Evolutionary conservation across 345 rosid species (phyloP).

Genomic region (Cardamine occulta): DNA sequence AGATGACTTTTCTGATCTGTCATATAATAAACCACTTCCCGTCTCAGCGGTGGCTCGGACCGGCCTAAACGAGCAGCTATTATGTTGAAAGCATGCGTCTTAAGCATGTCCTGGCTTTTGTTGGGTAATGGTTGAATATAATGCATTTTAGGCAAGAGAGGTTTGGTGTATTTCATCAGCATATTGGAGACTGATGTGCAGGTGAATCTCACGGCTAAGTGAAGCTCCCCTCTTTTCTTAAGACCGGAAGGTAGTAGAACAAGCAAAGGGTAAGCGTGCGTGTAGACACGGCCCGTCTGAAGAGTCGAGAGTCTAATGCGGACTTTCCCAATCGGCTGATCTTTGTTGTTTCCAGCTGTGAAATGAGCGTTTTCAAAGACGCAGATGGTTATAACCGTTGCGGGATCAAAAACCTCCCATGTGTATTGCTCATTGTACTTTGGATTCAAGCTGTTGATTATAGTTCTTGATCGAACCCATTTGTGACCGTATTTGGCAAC

Average conservation of each 20-base stretch:
- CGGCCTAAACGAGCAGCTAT: slow-evolving; percentile 47
- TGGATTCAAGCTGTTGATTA: slow-evolving; percentile 36
- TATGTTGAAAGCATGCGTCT: slow-evolving; percentile 42
- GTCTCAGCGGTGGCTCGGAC: slow-evolving; percentile 58
- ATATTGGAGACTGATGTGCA: slow-evolving; percentile 47
- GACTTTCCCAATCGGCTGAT: slow-evolving; percentile 58
- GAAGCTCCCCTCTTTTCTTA: slow-evolving; percentile 65
- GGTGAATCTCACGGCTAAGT: slow-evolving; percentile 55
- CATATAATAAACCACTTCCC: slow-evolving; percentile 61
- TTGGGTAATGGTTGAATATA: slow-evolving; percentile 50
- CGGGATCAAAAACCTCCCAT: slow-evolving; percentile 46
- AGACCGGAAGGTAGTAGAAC: slow-evolving; percentile 51
- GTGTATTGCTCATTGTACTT: slow-evolving; percentile 47
- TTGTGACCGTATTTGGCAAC: slow-evolving; percentile 48
- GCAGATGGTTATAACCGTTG: slow-evolving; percentile 44
- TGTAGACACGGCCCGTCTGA: slow-evolving; percentile 54
- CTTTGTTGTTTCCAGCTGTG: slow-evolving; percentile 31
- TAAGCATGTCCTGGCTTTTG: slow-evolving; percentile 42
- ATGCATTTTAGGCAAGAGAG: slow-evolving; percentile 57
- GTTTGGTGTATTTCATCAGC: slow-evolving; percentile 52
- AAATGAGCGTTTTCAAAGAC: slow-evolving; percentile 47
- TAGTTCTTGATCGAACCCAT: slow-evolving; percentile 45
- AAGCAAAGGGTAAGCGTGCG: slow-evolving; percentile 57
- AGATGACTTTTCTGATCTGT: slow-evolving; percentile 37
- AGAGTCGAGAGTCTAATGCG: slow-evolving; percentile 64